Base-by-base conservation (phyloP, 495 filamentous ascomycete genomes). In the Sabuloglossum arenarium region DNA sequence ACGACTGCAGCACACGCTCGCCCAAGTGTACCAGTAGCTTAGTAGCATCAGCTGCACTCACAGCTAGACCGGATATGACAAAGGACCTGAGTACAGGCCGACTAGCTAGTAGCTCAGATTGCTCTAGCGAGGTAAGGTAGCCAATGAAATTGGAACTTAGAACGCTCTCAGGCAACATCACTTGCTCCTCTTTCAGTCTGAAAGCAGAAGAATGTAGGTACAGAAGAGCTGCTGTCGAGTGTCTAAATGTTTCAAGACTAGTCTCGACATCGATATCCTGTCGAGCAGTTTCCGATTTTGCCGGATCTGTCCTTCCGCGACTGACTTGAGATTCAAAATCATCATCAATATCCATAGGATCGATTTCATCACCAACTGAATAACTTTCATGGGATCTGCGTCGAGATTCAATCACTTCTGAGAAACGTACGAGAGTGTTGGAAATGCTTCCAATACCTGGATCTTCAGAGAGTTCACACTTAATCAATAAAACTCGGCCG, bases 321-420 rank as follows among this genome's bases (percentile, higher is more conserved):
- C 74, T 80, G 49, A 64, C 62, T 49, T 79, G 73, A 2, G 74
- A 73, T 28, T 79, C 75, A 28, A 88, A 80, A 14, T 74, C 76
- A 53, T 82, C 78, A 59, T 94, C 88, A 24, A 94, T 63, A 56
- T 94, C 88, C 85, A 94, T 47, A 14, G 50, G 16, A 21, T 58
- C 56, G 19, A 54, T 14, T 11, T 25, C 52, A 32, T 27, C 21
- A 16, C 37, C 32, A 14, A 12, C 42, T 21, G 55, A 12, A 29
- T n/a, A 51, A 27, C 42, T 47, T 19, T 47, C 47, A 29, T 29
- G 23, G 3, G 16, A 51, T 30, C 19, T 43, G 6, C 47, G 47
- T 19, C 47, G 47, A 29, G 25, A 27, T 51, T 29, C 47, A 4
- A 51, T 14, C 23, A 51, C 47, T n/a, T 51, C 47, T 2, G 47